Percentiles rank a stretch among this genome's conserved stretches.
These are phyloP conservation scores for Dryas alaskensis DNA, from an alignment of 306 rosid species.

Conservation along the genomic window DNA sequence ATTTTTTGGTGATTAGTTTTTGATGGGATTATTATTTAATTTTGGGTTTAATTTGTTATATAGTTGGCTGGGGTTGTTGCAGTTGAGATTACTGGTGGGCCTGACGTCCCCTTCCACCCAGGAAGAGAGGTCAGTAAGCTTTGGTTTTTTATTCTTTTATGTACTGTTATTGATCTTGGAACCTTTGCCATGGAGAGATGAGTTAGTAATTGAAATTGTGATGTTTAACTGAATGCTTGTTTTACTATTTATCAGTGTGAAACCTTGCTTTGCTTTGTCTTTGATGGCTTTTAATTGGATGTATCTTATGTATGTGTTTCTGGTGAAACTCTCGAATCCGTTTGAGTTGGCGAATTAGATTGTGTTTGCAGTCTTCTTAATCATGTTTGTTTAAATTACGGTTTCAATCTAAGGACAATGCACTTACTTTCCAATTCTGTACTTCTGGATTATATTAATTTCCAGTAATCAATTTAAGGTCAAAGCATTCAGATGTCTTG, in stretches of 20 bases:
- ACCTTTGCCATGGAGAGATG: too few relatives aligned
- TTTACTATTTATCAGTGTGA: background rate
- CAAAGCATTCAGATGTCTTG: too few relatives aligned
- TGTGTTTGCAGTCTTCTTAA: background rate
- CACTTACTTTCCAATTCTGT: too few relatives aligned
- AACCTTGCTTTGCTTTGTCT: background rate
- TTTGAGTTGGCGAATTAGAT: background rate
- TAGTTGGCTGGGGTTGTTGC: conserved; percentile 94
- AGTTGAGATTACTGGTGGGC: conserved; percentile 94
- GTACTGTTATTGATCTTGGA: background rate
- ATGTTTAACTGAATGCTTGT: too few relatives aligned
- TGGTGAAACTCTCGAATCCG: background rate
- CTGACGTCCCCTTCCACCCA: conserved; percentile 92
- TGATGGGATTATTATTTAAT: background rate
- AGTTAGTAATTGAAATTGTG: background rate
- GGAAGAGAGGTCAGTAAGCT: conserved; percentile 67
- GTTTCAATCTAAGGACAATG: background rate
- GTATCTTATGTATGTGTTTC: background rate
- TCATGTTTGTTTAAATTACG: background rate
- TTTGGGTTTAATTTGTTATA: background rate
- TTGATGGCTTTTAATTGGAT: background rate
- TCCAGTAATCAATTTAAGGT: background rate
- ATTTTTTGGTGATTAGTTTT: background rate
- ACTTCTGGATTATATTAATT: background rate
- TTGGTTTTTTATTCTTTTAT: background rate